Evolutionary conservation across 192 early-diverging fungal species (phyloP), one percentile per base, ranked within the genome.

Genomic region (Coemansia sp.): DNA sequence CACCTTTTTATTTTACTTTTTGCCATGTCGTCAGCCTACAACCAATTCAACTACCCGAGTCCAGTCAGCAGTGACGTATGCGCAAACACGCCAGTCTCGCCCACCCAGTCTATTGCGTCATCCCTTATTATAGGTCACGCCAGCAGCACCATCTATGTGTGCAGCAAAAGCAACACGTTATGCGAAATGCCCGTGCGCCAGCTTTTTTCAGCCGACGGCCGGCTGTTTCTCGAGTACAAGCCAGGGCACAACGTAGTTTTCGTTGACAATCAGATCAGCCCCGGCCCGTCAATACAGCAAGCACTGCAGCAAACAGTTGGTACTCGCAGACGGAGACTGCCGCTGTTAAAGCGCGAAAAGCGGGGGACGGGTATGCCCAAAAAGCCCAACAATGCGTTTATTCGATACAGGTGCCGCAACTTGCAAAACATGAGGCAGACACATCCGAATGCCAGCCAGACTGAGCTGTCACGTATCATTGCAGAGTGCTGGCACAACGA

Each of bases 401-500:
- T 74, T 10, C 55, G 58, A 14, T 74, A 74, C 65, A 56, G 72
- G 11, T 58, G 59, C 29, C 52, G 24, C 54, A 18, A 63, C n/a
- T 35, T 60, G 35, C 40, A 43, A 33, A 26, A 59, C 12, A 60
- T 55, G 14, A 64, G 59, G 26, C 34, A 34, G 15, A 11, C 38
- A 6, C 60, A 56, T 24, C 72, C 72, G 0, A 40, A 40, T 7
- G 53, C 66, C 8, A 68, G 44, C 37, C 61, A 68, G 35, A 52
- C 43, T 1, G 72, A 63, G 19, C 41, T 74, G 4, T 63, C 65
- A 11, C 65, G 66, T 9, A 68, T 65, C 3, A 53, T 63, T 3
- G 66, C 72, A 6, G 63, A 68, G 33, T 33, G 62, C 24, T 75
- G 72, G 72, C 53, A 59, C 11, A 62, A 42, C 39, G 72, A 68